Percentiles rank a stretch among this genome's conserved stretches.
These are phyloP conservation scores for Backusella circina DNA, from an alignment of 192 early-diverging fungal species.

Conservation along the genomic window DNA sequence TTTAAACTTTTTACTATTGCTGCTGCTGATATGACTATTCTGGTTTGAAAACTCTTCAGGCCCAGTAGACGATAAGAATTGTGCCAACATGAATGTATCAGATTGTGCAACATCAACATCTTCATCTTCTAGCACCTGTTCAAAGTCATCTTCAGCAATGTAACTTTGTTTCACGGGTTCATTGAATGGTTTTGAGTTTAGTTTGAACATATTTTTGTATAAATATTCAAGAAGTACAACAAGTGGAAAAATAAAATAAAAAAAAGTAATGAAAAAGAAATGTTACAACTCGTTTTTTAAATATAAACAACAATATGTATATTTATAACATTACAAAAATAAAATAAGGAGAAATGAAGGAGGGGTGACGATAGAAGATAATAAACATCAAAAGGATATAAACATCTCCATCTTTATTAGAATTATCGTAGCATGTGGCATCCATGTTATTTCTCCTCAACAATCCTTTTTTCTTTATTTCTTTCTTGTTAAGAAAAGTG, in stretches of 20 bases:
- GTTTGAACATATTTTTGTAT: background rate
- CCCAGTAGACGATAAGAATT: constrained; percentile 3
- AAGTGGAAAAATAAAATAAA: background rate
- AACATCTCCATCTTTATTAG: background rate
- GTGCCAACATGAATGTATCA: background rate
- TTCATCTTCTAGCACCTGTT: background rate
- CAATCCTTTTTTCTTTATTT: background rate
- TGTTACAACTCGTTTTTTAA: background rate
- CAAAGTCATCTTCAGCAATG: background rate
- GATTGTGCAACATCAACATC: background rate
- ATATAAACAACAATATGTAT: background rate
- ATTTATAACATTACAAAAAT: background rate
- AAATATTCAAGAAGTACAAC: background rate
- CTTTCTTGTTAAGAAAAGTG: background rate
- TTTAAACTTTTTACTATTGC: background rate
- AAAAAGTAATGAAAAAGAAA: background rate
- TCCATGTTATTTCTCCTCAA: constrained; percentile 1
- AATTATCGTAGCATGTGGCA: background rate
- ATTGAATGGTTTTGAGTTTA: background rate
- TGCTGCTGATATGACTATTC: background rate
- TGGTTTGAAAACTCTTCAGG: background rate
- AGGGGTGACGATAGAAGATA: constrained; percentile 1
- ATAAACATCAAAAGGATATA: background rate
- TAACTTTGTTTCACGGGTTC: background rate
- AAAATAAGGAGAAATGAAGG: background rate